Base-by-base conservation (phyloP, 2,329 filamentous ascomycete species). In the Coniella lustricola region DNA sequence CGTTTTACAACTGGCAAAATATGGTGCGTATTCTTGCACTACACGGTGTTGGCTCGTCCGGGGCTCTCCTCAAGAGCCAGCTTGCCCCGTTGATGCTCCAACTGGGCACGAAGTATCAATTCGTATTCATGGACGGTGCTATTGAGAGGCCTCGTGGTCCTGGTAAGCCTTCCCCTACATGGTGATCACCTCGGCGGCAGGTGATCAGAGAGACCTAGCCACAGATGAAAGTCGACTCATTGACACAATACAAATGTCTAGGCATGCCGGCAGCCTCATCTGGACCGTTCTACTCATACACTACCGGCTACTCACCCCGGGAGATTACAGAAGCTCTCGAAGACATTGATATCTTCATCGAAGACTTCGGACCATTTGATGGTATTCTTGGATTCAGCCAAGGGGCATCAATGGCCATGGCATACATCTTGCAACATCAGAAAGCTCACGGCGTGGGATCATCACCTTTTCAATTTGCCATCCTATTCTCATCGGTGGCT, bases 301-400 rank as follows among this genome's bases (percentile, higher is more conserved):
- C 22, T 5, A 36, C 17, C 12, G 42, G 42, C 3, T 44, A 44
- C 18, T 8, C 42, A 8, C 42, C 42, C 4, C 7, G 5, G 12
- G 31, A 44, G 8, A 9, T 44, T 3, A 8, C 5, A 1, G 9
- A 36, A 10, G 32, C 42, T n/a, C 29, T 44, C 5, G 42, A 44
- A 7, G 32, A 44, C 33, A 16, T 44, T 3, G 42, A 44, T 20
- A 3, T 34, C 3, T 44, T 44, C 32, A 34, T 44, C 12, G 13
- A 35, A n/a, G 7, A 44, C 2, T 4, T 35, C 1, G 42, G 42
- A n/a, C 42, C 42, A 9, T 44, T 44, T 25, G 42, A 44, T 21
- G 42, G 42, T 8, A 21, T 44, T 3, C 8, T 44, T 2, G 42
- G 42, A 20, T 44, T 44, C 32, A 44, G 42, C 42, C 42, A 44